Base-by-base conservation (phyloP, 352 stramenopile species). In the Phytophthora rubi region DNA sequence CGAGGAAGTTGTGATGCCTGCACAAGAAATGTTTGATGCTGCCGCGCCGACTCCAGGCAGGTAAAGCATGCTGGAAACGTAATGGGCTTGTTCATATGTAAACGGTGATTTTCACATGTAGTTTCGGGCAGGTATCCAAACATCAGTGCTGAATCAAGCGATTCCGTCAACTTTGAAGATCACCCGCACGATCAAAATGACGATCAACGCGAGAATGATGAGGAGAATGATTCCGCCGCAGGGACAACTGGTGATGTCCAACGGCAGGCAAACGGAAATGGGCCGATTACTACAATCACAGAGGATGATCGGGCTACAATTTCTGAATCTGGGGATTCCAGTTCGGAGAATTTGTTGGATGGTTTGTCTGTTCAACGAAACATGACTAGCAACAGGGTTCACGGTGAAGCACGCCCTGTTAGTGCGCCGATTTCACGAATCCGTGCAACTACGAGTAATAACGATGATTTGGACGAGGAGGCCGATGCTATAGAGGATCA, bases 21-120 rank as follows among this genome's bases (percentile, higher is more conserved):
- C 55, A 37, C 88, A 96, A 80, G 68, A 85, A 21, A 55, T 89
- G 28, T 96, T 94, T 67, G 73, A 85, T 47, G 51, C 49, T 12
- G 47, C 45, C 44, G 56, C 32, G 1, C 59, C 62, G 23, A 37
- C 18, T 2, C 8, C n/a, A 15, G 3, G 7, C 49, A 55, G 49
- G 49, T 55, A 55, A 55, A 4, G 10, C 13, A 55, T 21, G 0
- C 12, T 33, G 4, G 10, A 37, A 55, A 18, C 26, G 23, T 2
- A 55, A 6, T 30, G 45, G 49, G 9, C 18, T 53, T 59, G 13
- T 48, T 12, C 62, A 18, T n/a, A 8, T 9, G n/a, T 42, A 59
- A n/a, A 51, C 49, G 10, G 15, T 53, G 5, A 59, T 45, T 30
- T 61, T 53, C 16, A 48, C 45, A 39, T 56, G 45, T 53, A 49